phyloP scores from a whole-genome alignment of 2,329 filamentous ascomycete genomes.

The Fusarium acutatum region DNA sequence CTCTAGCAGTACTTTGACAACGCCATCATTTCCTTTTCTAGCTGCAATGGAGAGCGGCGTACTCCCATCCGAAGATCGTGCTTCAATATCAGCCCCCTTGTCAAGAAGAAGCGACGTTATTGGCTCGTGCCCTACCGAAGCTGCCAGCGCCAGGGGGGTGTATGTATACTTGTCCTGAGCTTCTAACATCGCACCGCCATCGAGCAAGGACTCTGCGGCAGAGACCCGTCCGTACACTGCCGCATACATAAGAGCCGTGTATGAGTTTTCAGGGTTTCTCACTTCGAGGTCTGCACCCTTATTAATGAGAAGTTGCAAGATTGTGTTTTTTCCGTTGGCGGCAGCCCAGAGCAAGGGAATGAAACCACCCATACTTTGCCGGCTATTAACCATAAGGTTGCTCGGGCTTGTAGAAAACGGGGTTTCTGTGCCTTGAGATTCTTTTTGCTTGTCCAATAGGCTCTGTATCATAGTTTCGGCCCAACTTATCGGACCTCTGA shows the following conservation, averaged over 20 bases:
- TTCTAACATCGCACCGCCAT: neutral
- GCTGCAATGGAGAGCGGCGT: neutral
- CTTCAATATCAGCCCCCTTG: neutral
- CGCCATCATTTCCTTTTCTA: accelerated
- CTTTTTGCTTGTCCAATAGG: neutral
- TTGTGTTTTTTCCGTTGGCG: neutral
- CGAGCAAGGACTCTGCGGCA: neutral
- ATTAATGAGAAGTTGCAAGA: neutral
- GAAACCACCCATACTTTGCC: neutral
- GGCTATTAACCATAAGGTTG: neutral
- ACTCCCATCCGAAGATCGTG: neutral
- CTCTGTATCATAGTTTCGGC: neutral
- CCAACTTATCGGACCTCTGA: neutral
- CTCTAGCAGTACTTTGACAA: neutral
- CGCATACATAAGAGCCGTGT: neutral
- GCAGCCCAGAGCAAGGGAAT: neutral
- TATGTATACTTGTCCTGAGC: accelerated
- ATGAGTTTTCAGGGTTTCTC: accelerated
- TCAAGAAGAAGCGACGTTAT: neutral
- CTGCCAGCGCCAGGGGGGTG: neutral
- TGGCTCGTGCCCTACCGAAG: neutral
- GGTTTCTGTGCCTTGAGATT: neutral
- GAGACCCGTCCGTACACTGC: neutral
- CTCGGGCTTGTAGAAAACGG: accelerated
- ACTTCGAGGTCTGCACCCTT: neutral